Conservation (phyloP, 2,329 filamentous ascomycete genomes). For the Aspergillus chevalieri region DNA sequence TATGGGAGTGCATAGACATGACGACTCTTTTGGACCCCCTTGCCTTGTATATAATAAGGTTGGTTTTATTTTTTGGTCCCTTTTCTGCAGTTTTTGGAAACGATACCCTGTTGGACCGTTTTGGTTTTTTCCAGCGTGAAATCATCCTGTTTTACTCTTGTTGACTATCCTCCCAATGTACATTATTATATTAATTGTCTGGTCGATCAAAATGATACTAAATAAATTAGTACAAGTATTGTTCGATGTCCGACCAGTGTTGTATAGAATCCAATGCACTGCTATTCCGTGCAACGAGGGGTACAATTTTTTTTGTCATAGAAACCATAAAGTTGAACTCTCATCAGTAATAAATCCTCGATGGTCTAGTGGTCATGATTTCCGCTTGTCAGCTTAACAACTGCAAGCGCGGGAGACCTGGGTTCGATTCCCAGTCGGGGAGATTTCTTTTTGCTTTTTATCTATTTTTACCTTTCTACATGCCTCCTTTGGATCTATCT, state of each 20-base stretch:
- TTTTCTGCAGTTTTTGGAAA: constrained; percentile 1
- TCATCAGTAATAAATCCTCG: not conserved
- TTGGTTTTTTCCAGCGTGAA: not conserved
- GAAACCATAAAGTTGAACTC: too few relatives aligned
- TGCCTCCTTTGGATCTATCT: too few relatives aligned
- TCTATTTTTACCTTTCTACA: not conserved
- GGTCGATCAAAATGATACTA: not conserved
- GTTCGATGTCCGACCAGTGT: too few relatives aligned
- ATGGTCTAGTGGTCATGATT: constrained; percentile 1
- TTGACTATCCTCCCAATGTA: not conserved
- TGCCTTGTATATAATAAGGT: not conserved
- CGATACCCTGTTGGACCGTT: not conserved
- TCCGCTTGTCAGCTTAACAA: not conserved
- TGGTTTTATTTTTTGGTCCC: constrained; percentile 6
- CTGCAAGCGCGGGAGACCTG: not conserved
- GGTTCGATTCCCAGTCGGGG: constrained; percentile 1
- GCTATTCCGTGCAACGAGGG: too few relatives aligned
- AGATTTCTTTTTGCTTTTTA: not conserved
- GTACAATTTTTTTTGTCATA: too few relatives aligned
- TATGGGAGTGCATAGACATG: constrained; percentile 14
- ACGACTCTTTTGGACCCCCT: not conserved
- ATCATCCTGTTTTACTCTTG: not conserved
- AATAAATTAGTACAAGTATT: too few relatives aligned
- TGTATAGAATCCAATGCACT: too few relatives aligned
- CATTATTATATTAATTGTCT: not conserved